Evolutionary conservation across 2,329 filamentous ascomycete genomes (phyloP).

Genomic region (Fusarium haematococcum): DNA sequence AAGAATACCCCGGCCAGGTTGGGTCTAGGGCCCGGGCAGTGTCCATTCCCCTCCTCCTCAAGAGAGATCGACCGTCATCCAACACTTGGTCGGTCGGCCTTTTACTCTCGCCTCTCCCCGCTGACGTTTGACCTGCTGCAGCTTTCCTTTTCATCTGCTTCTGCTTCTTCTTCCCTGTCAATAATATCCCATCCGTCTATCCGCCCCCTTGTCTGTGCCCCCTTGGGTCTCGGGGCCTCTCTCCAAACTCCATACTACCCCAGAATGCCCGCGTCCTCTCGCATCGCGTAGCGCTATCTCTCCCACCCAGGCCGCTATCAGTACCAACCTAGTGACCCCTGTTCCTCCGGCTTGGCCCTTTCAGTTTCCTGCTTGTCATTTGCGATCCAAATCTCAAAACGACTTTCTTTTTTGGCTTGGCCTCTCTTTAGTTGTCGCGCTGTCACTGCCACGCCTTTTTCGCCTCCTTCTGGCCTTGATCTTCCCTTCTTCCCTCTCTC

Average conservation of each 20-base stretch:
- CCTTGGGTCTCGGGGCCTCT: constrained; percentile 5
- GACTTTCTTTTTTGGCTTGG: constrained; percentile 31
- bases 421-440: constrained; percentile 12
- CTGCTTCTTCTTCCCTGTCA: not conserved
- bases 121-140: not conserved
- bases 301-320: constrained; percentile 42
- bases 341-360: constrained; percentile 27
- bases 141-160: constrained; percentile 8
- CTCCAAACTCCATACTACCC: constrained; percentile 45
- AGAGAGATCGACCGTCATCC: constrained; percentile 8
- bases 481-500: not conserved
- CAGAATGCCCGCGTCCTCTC: constrained; percentile 37
- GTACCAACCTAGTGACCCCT: constrained; percentile 28
- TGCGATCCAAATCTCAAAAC: constrained; percentile 29
- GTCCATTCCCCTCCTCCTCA: constrained; percentile 27
- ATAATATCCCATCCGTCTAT: not conserved
- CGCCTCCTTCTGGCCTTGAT: constrained; percentile 1
- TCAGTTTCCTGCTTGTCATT: constrained; percentile 18
- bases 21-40: constrained; percentile 27
- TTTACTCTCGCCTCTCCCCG: constrained; percentile 15
- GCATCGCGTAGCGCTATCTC: constrained; percentile 46
- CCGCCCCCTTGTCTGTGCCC: not conserved
- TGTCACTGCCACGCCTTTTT: not conserved
- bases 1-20: constrained; percentile 12
- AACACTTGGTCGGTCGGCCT: not conserved